Conservation (phyloP, 805 yeast species). For the Starmerella davenportii region DNA sequence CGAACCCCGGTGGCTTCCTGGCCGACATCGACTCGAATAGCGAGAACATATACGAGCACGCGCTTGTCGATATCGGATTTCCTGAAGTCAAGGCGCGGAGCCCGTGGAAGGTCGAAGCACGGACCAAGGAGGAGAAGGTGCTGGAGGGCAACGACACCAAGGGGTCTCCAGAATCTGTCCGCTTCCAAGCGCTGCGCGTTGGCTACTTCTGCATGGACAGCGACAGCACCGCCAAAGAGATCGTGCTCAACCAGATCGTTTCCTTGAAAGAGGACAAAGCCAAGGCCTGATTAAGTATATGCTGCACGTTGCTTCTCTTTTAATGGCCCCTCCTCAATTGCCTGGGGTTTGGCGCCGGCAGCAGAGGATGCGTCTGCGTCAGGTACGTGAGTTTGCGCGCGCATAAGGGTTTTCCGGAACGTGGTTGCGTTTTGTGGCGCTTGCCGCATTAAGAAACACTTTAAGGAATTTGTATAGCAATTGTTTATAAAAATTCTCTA, state of each 20-base stretch:
- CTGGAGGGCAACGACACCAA: constrained; percentile 47
- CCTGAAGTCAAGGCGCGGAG: constrained; percentile 45
- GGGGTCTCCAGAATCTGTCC: constrained; percentile 55
- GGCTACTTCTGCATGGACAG: constrained; percentile 88
- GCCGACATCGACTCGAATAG: constrained; percentile 67
- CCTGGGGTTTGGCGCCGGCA: too few species aligned
- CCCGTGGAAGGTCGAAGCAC: constrained; percentile 47
- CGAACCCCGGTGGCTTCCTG: constrained; percentile 75
- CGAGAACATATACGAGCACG: constrained; percentile 45
- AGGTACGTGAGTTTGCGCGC: too few species aligned
- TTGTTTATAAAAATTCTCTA: too few species aligned
- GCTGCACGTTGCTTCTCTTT: too few species aligned
- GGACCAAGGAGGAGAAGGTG: constrained; percentile 34
- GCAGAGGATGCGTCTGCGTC: too few species aligned
- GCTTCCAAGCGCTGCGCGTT: constrained; percentile 94
- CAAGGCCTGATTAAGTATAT: constrained; percentile 16
- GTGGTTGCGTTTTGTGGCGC: too few species aligned
- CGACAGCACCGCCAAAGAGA: constrained; percentile 42
- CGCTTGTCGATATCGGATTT: constrained; percentile 67
- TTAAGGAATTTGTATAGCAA: too few species aligned
- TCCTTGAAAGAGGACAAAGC: constrained; percentile 64
- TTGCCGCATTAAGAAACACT: too few species aligned
- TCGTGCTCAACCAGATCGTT: constrained; percentile 79
- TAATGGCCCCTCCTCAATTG: too few species aligned
- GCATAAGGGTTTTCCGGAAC: too few species aligned